Percentiles rank a stretch among this genome's conserved stretches.
These are phyloP conservation scores for Sporothrix brasiliensis DNA, from an alignment of 2,329 filamentous ascomycete genomes.

Conservation along the genomic window DNA sequence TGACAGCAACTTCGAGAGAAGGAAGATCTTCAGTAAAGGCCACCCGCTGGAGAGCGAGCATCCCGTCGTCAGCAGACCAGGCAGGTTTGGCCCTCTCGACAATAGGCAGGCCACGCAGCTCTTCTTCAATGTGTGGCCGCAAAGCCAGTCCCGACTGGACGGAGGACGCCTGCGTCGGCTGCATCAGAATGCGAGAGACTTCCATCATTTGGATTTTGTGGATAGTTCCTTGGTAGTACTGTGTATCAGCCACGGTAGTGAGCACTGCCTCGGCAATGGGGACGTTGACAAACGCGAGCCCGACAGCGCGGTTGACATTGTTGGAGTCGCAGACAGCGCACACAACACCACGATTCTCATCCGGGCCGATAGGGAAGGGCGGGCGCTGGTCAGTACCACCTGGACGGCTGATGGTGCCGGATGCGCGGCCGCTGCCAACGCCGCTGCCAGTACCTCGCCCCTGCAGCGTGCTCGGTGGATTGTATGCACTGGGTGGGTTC, in stretches of 20 bases:
- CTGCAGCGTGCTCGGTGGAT: neutral
- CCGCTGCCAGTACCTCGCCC: conserved; percentile 11
- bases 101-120: conserved; percentile 51
- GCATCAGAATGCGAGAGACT: conserved; percentile 78
- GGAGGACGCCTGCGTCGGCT: conserved; percentile 64
- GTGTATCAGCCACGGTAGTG: conserved; percentile 89
- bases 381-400: conserved; percentile 28
- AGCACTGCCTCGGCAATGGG: conserved; percentile 81
- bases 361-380: conserved; percentile 31
- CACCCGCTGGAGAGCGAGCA: conserved; percentile 77
- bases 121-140: conserved; percentile 32
- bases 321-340: conserved; percentile 87
- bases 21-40: conserved; percentile 80
- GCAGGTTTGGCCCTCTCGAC: conserved; percentile 69
- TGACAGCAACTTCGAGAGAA: conserved; percentile 74
- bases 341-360: conserved; percentile 45
- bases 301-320: conserved; percentile 81
- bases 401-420: conserved; percentile 18
- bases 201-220: conserved; percentile 83
- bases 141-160: conserved; percentile 67
- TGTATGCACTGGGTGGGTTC: conserved; percentile 4
- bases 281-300: conserved; percentile 84
- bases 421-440: neutral
- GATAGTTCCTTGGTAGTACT: conserved; percentile 85
- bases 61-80: conserved; percentile 78